A percentile compares a stretch with the other conserved stretches of the same genome.
These are phyloP conservation scores for Neofusicoccum parvum DNA, from an alignment of 2,329 filamentous ascomycete genomes.

Conservation along the genomic window DNA sequence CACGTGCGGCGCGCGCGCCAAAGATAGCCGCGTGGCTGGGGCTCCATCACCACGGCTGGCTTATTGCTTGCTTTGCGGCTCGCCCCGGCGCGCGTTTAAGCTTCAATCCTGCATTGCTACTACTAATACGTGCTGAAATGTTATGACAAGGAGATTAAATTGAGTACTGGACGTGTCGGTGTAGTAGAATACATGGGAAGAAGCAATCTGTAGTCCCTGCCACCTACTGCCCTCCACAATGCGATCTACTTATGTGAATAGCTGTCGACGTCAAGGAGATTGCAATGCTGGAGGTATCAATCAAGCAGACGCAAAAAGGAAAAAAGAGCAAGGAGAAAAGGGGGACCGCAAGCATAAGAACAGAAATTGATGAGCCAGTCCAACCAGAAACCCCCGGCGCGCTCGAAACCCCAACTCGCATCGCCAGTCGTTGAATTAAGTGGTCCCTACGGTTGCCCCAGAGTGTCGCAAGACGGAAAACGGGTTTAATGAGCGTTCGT, in stretches of 20 bases:
- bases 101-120: slow-evolving; percentile 17
- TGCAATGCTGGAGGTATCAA: slow-evolving; percentile 49
- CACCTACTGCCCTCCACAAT: slow-evolving; percentile 28
- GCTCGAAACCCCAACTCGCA: slow-evolving; percentile 29
- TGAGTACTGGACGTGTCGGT: slow-evolving; percentile 35
- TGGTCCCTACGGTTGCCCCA: slow-evolving; percentile 35
- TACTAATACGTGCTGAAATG: background rate
- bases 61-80: background rate
- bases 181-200: slow-evolving; percentile 44
- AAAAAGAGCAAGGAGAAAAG: slow-evolving; percentile 36
- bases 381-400: slow-evolving; percentile 21
- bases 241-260: slow-evolving; percentile 24
- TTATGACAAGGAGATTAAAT: slow-evolving; percentile 36
- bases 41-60: background rate
- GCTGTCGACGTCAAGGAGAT: slow-evolving; percentile 34
- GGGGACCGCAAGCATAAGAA: slow-evolving; percentile 21
- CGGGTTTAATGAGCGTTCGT: slow-evolving; percentile 33
- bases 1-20: slow-evolving; percentile 11
- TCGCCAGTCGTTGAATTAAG: slow-evolving; percentile 39
- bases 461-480: slow-evolving; percentile 44
- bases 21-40: background rate
- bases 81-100: slow-evolving; percentile 9
- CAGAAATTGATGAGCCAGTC: slow-evolving; percentile 21
- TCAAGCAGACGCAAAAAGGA: slow-evolving; percentile 41
- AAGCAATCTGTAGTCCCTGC: slow-evolving; percentile 36